Base-by-base conservation (phyloP, 2,329 filamentous ascomycete genomes). In the Beauveria scarabaeidicola region DNA sequence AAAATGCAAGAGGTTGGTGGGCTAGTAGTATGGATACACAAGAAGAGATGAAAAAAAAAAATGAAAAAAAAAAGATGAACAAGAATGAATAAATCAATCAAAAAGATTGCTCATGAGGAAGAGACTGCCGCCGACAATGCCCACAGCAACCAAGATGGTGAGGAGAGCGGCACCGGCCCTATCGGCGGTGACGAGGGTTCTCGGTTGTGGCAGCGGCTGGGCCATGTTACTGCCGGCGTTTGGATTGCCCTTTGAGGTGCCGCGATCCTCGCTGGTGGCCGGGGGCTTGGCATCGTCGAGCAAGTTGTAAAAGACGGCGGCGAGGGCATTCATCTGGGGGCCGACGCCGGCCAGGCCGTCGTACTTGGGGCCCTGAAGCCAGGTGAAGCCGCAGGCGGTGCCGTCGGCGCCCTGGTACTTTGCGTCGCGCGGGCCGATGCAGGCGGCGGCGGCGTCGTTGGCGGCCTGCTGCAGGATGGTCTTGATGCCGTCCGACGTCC, bases 321-420 rank as follows among this genome's bases (percentile, higher is more conserved):
- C 79, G 27, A 89, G 74, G 0, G 84, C 85, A 65, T 81, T 86
- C 80, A 90, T 87, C 76, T 89, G 84, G 69, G 87, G 78, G 47
- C 87, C 87, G 5, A 90, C 85, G 58, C 86, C 87, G 9, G 75
- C 75, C 25, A 73, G 68, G 3, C 81, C 82, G 67, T 90, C 87
- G 66, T 82, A 89, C 2, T 64, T 68, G 7, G 70, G 71, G 25
- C 70, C 72, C 8, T 72, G 66, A n/a, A 80, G 80, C 87, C 87
- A 90, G 56, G 75, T 75, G 66, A 87, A 83, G n/a, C 87, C 87
- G 69, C 88, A 91, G 9, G 82, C 81, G 29, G 83, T 84, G 44
- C 83, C 79, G 4, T 80, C 67, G 13, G 74, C 72, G 7, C 86
- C 87, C 21, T 71, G 74, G 70, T 76, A 85, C 5, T 70, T 71